These are phyloP conservation scores for Lactarius sp. DNA, from an alignment of 768 basidiomycete genomes.

Conservation along the genomic window DNA sequence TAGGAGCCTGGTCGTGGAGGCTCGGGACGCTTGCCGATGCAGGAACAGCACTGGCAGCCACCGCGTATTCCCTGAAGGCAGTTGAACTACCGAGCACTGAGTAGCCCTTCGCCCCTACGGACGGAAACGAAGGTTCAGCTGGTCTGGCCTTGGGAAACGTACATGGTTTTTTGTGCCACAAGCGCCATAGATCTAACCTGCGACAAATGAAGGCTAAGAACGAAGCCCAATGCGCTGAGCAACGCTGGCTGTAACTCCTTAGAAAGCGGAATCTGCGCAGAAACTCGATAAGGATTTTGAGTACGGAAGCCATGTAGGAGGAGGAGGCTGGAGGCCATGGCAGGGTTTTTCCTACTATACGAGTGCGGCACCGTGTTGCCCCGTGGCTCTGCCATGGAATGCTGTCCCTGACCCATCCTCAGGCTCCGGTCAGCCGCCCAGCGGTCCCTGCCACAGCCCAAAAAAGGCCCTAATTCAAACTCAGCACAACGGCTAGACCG, in stretches of 20 bases:
- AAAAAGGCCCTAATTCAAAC: too few relatives aligned
- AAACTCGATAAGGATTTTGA: slow-evolving; percentile 4
- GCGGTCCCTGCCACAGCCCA: too few relatives aligned
- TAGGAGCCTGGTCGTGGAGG: not conserved
- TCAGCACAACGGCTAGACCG: too few relatives aligned
- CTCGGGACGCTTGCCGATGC: slow-evolving; percentile 3
- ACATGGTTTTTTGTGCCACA: not conserved
- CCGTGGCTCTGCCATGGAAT: not conserved
- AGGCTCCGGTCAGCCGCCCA: too few relatives aligned
- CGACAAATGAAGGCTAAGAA: slow-evolving; percentile 10
- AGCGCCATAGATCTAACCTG: not conserved
- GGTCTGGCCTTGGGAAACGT: not conserved
- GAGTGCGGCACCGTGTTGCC: not conserved
- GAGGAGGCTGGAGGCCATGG: not conserved
- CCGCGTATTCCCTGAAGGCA: not conserved
- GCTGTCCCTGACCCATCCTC: too few relatives aligned
- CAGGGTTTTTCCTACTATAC: not conserved
- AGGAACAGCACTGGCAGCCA: slow-evolving; percentile 11
- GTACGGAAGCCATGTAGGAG: slow-evolving; percentile 1
- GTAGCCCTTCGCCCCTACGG: not conserved
- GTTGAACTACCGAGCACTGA: not conserved
- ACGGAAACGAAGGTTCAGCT: not conserved
- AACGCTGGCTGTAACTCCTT: not conserved
- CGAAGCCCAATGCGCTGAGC: not conserved
- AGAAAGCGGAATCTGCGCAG: not conserved